A percentile compares a stretch with the other conserved stretches of the same genome.
Conservation (phyloP, 352 stramenopile species). For the Chrysophaeum taylorii region DNA sequence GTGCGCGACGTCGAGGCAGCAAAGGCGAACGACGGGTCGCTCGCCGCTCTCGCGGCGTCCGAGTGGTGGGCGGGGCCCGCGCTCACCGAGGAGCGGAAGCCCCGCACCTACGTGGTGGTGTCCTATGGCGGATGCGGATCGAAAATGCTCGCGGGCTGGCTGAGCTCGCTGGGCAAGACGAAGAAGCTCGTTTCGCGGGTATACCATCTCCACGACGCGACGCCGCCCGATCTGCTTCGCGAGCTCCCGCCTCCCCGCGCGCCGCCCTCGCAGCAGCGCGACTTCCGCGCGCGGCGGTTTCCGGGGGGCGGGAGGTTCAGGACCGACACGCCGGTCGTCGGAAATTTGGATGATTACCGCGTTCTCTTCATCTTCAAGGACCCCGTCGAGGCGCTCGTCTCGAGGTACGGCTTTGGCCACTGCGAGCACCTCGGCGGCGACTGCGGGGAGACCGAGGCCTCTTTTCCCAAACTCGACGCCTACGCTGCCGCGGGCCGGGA, state of each 20-base stretch:
- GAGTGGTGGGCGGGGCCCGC: conserved; percentile 3
- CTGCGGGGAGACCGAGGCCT: conserved; percentile 20
- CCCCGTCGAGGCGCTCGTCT: conserved; percentile 29
- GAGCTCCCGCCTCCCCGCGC: conserved; percentile 4
- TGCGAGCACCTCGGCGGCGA: conserved; percentile 31
- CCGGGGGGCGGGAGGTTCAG: conserved; percentile 14
- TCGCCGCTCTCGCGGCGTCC: neutral
- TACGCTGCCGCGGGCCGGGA: conserved; percentile 12
- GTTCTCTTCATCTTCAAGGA: conserved; percentile 36
- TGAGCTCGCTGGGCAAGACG: conserved; percentile 16
- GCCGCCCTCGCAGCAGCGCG: neutral
- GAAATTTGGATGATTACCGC: conserved; percentile 27
- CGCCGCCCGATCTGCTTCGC: conserved; percentile 19
- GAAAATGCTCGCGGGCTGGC: conserved; percentile 35
- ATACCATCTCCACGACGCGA: conserved; percentile 28
- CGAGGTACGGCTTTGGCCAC: conserved; percentile 28
- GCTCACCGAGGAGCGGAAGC: conserved; percentile 14
- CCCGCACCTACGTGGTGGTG: conserved; percentile 32
- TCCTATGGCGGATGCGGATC: conserved; percentile 29
- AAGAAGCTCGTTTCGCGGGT: neutral
- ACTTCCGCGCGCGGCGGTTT: conserved; percentile 4
- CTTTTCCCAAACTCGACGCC: conserved; percentile 27
- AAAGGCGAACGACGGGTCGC: neutral
- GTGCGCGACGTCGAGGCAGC: conserved; percentile 1
- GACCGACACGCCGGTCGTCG: conserved; percentile 11